phyloP scores from a whole-genome alignment of 306 rosid genomes.

The Arachis stenosperma region DNA sequence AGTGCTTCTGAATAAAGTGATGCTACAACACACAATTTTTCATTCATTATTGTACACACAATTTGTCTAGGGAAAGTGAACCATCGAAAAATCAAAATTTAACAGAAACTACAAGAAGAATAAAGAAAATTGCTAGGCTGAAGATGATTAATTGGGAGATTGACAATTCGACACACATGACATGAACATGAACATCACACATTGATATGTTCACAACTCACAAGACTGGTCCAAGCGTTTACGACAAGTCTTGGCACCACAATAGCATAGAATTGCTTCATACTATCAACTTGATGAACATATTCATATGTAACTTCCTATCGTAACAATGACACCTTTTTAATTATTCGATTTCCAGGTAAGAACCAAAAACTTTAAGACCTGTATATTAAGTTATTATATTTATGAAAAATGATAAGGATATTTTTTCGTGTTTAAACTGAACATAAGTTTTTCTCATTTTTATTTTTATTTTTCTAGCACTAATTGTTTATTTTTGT shows the following conservation, averaged over 20 bases:
- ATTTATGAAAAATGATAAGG: too few species aligned
- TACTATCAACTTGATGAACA: slow-evolving; percentile 22
- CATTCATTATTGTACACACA: background rate
- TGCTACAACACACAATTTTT: background rate
- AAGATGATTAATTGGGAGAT: background rate
- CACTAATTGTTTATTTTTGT: too few species aligned
- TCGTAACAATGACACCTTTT: background rate
- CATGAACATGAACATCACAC: too few species aligned
- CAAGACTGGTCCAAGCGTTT: slow-evolving; percentile 19
- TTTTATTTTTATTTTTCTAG: too few species aligned
- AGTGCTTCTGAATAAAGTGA: background rate
- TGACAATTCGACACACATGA: background rate
- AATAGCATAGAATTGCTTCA: slow-evolving; percentile 18
- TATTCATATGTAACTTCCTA: slow-evolving; percentile 37
- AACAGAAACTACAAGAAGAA: background rate
- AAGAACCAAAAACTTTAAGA: too few species aligned
- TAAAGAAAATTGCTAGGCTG: background rate
- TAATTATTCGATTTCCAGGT: background rate
- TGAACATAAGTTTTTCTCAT: too few species aligned
- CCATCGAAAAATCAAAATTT: background rate
- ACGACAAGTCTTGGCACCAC: slow-evolving; percentile 5
- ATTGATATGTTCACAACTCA: too few species aligned
- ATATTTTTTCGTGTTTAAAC: too few species aligned
- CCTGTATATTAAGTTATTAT: too few species aligned
- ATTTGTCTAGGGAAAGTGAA: background rate